These are phyloP conservation scores for Metarhizium robertsii DNA, from an alignment of 2,329 filamentous ascomycete genomes.

Conservation along the genomic window DNA sequence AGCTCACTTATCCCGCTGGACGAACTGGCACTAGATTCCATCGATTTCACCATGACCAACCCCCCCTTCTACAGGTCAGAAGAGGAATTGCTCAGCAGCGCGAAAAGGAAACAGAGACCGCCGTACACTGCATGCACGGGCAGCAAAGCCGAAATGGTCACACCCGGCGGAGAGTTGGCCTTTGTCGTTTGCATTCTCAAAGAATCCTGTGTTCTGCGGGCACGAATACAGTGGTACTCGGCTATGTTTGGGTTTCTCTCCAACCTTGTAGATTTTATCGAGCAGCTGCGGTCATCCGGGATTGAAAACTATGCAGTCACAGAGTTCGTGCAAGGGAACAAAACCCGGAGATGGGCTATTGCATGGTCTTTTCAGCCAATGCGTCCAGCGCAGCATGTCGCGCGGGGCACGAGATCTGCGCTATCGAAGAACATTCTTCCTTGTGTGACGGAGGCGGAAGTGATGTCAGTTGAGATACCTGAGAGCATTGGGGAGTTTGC, in stretches of 20 bases:
- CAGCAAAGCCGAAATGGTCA: conserved; percentile 77
- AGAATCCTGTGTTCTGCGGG: conserved; percentile 53
- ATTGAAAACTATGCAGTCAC: conserved; percentile 77
- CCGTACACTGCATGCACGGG: conserved; percentile 71
- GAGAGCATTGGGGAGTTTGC: conserved; percentile 30
- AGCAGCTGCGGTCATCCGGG: conserved; percentile 42
- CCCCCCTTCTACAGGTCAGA: conserved; percentile 85
- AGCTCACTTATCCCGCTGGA: conserved; percentile 56
- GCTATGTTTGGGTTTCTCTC: conserved; percentile 79
- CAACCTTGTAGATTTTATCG: conserved; percentile 55
- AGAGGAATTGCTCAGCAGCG: conserved; percentile 57
- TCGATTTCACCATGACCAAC: conserved; percentile 89
- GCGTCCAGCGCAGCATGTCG: conserved; percentile 46
- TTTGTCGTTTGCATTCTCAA: conserved; percentile 64
- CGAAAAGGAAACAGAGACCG: conserved; percentile 54
- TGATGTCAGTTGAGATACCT: conserved; percentile 35
- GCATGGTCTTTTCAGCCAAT: conserved; percentile 73
- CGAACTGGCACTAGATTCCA: conserved; percentile 33
- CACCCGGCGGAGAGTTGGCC: conserved; percentile 62
- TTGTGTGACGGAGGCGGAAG: conserved; percentile 26
- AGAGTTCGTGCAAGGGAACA: conserved; percentile 66
- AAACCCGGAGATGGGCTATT: conserved; percentile 77
- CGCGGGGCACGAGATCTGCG: conserved; percentile 32
- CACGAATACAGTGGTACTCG: conserved; percentile 75
- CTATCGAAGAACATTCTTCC: conserved; percentile 34